phyloP scores from a whole-genome alignment of 2,329 filamentous ascomycete genomes.

The Aspergillus texensis region DNA sequence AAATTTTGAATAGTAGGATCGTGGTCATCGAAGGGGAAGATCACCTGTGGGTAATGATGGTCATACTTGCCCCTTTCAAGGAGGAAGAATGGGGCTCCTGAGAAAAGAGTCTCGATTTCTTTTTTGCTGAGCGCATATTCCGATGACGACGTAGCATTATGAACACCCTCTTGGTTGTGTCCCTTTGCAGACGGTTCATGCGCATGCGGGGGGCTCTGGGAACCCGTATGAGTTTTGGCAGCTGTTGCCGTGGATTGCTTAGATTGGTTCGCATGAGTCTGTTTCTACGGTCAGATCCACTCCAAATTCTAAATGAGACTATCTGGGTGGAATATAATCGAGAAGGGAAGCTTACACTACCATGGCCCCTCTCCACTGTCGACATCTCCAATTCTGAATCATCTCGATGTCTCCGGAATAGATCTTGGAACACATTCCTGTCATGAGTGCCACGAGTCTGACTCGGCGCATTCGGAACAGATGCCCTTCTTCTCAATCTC shows the following conservation, averaged over 20 bases:
- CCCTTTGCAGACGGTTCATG: background rate
- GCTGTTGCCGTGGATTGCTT: background rate
- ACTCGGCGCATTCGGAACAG: slow-evolving; percentile 15
- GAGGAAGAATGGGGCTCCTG: slow-evolving; percentile 48
- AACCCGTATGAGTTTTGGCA: background rate
- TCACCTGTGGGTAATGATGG: slow-evolving; percentile 46
- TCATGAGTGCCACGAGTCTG: slow-evolving; percentile 4
- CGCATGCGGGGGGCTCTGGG: background rate
- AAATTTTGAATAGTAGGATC: slow-evolving; percentile 43
- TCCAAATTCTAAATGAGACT: background rate
- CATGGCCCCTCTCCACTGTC: background rate
- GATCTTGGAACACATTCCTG: slow-evolving; percentile 21
- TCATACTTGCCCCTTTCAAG: slow-evolving; percentile 46
- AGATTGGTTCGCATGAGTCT: background rate
- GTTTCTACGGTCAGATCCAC: background rate
- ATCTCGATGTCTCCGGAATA: slow-evolving; percentile 28
- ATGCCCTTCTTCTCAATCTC: slow-evolving; percentile 10
- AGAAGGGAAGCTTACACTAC: background rate
- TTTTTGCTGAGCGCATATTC: slow-evolving; percentile 31
- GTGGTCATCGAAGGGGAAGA: slow-evolving; percentile 49
- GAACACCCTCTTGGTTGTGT: background rate
- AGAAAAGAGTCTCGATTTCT: slow-evolving; percentile 46
- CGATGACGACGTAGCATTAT: background rate
- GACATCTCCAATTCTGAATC: slow-evolving; percentile 1
- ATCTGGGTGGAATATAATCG: too few species aligned